Evolutionary conservation across 2,329 filamentous ascomycete genomes (phyloP), one percentile per base, ranked within the genome.

Genomic region (Fonsecaea erecta): DNA sequence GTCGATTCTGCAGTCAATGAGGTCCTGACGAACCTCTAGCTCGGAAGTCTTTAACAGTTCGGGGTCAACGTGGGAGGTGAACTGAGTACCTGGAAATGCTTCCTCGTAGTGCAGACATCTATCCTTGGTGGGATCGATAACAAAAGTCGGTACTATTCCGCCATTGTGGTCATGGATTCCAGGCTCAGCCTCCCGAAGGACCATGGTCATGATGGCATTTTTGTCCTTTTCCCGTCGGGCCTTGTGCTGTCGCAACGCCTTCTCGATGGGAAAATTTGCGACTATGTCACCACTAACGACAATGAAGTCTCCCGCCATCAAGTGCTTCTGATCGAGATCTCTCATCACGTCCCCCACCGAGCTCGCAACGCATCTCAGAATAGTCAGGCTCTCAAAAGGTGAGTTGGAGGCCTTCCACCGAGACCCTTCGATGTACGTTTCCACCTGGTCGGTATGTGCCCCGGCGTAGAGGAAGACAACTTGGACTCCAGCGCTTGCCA

Each of bases 131-230:
- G 90, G 88, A 73, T 98, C 93, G 67, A 97, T 84, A 21, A 96
- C 88, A 74, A 98, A 99, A 2, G 95, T 85, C 0, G 93, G 92
- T 3, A 88, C 90, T 69, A 91, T 85, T 30, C 87, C 88, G 63
- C 90, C 87, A 1, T 87, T 84, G 77, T 94, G 94, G 30, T 92
- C 93, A 60, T 91, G 84, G 78, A 97, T 92, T 54, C 83, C 83
- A 6, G 84, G 80, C 52, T 91, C 92, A 8, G 89, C 91, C 75
- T 93, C 90, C 52, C 92, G 86, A 65, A 98, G 80, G 12, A 99
- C 86, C 84, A 97, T 90, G 2, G 95, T 99, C 95, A 99, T 98
- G 78, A 97, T 97, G 40, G 94, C 93, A 75, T 96, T 94, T 73
- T 95, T 94, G 80, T 96, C 92, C 60, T 88, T 88, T 74, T 89